Percentiles rank a stretch among this genome's conserved stretches.
phyloP scores from a whole-genome alignment of 2,329 filamentous ascomycete genomes.

The Diaporthe citriasiana region DNA sequence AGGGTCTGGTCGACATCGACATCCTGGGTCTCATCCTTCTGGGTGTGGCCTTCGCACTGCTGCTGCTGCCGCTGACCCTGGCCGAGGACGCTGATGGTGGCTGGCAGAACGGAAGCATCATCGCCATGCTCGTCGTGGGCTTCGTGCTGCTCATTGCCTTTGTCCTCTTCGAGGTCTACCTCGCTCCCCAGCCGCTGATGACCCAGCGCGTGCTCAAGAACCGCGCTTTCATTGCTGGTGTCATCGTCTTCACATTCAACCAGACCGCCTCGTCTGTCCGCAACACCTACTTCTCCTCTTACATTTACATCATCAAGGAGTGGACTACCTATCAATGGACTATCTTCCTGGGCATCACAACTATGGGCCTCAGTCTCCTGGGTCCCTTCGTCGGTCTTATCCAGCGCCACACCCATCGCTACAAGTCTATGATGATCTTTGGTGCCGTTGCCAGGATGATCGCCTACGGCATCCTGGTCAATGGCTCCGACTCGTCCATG shows the following conservation, averaged over 20 bases:
- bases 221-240: slow-evolving; percentile 50
- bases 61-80: slow-evolving; percentile 75
- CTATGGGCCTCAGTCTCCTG: slow-evolving; percentile 55
- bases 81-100: slow-evolving; percentile 51
- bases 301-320: slow-evolving; percentile 57
- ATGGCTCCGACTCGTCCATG: slow-evolving; percentile 46
- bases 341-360: slow-evolving; percentile 56
- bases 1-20: slow-evolving; percentile 71
- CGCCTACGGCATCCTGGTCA: slow-evolving; percentile 54
- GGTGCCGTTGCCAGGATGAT: slow-evolving; percentile 54
- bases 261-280: slow-evolving; percentile 54
- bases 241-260: slow-evolving; percentile 51
- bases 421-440: slow-evolving; percentile 58
- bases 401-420: slow-evolving; percentile 55
- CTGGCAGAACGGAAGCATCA: slow-evolving; percentile 53
- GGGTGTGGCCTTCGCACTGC: slow-evolving; percentile 67
- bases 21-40: slow-evolving; percentile 70
- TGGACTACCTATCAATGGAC: slow-evolving; percentile 59
- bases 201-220: slow-evolving; percentile 51
- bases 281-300: slow-evolving; percentile 55
- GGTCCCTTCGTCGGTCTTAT: slow-evolving; percentile 53
- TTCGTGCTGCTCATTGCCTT: slow-evolving; percentile 51
- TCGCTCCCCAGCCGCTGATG: slow-evolving; percentile 53
- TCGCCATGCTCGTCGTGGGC: slow-evolving; percentile 47
- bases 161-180: slow-evolving; percentile 52